These are phyloP conservation scores for Umbelopsis ramanniana DNA, from an alignment of 192 early-diverging fungal genomes.

Conservation along the genomic window DNA sequence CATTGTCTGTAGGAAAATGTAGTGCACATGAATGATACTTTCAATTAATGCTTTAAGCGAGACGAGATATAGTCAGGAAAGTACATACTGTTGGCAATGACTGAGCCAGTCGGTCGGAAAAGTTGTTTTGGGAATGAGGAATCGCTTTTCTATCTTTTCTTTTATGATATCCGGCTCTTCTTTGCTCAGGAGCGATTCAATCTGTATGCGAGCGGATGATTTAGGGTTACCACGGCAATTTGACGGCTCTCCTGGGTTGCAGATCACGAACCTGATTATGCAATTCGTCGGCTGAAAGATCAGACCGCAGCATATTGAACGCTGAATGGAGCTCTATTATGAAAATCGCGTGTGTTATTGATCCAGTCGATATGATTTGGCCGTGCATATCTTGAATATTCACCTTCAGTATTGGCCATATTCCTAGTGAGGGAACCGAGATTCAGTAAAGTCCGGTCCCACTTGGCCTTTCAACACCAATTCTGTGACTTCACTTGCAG, in stretches of 20 bases:
- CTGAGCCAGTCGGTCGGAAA: conserved; percentile 59
- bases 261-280: background rate
- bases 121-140: conserved; percentile 54
- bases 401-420: background rate
- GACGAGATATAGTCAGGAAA: background rate
- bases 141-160: conserved; percentile 55
- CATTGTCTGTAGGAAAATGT: conserved; percentile 34
- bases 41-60: background rate
- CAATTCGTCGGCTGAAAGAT: background rate
- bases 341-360: background rate
- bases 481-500: conserved; percentile 5
- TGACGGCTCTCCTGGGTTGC: too few species aligned
- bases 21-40: background rate
- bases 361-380: background rate
- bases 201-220: background rate
- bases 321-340: background rate
- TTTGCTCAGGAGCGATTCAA: background rate
- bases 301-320: background rate
- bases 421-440: background rate
- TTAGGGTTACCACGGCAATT: too few species aligned
- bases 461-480: background rate
- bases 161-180: conserved; percentile 34
- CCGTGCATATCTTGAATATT: background rate
- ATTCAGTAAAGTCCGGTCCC: background rate
- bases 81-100: conserved; percentile 57